A percentile compares a stretch with the other conserved stretches of the same genome.
phyloP scores from a whole-genome alignment of 2,329 filamentous ascomycete species.

The Emmonsiellopsis sp. region DNA sequence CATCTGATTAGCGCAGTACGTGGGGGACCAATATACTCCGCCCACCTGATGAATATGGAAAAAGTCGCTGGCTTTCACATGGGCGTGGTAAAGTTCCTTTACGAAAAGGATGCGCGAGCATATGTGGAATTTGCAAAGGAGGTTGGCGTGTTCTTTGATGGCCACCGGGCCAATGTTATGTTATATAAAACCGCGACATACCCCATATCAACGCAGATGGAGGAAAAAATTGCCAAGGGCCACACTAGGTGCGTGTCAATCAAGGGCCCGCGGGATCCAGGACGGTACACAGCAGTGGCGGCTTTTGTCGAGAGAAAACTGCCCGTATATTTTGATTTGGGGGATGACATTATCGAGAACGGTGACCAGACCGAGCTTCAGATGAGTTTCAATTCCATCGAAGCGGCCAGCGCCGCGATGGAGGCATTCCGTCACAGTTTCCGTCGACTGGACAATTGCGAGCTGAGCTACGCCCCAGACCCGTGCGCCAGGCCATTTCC shows the following conservation, averaged over 20 bases:
- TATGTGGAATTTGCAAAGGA: constrained; percentile 15
- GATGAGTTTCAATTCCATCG: constrained; percentile 12
- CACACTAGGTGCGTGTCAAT: constrained; percentile 21
- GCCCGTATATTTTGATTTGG: constrained; percentile 10
- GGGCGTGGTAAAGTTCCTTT: constrained; percentile 22
- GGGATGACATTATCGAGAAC: constrained; percentile 12
- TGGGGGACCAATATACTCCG: constrained; percentile 21
- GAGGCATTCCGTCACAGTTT: neutral
- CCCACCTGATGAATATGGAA: constrained; percentile 21
- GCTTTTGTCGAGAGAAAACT: constrained; percentile 5
- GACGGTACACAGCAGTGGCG: constrained; percentile 7
- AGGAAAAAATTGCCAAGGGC: constrained; percentile 15
- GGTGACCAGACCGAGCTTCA: constrained; percentile 8
- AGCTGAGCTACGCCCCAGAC: constrained; percentile 8
- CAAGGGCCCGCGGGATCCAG: constrained; percentile 6
- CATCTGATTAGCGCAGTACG: constrained; percentile 18
- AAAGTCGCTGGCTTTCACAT: constrained; percentile 22
- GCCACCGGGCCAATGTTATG: constrained; percentile 13
- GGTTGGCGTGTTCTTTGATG: constrained; percentile 14
- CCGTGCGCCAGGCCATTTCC: constrained; percentile 13
- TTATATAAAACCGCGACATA: constrained; percentile 23
- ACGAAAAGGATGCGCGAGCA: constrained; percentile 15
- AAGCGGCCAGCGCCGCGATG: constrained; percentile 7
- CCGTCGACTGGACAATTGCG: constrained; percentile 7
- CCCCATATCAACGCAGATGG: constrained; percentile 18